Conservation (phyloP, 768 basidiomycete genomes). For the Mrakia frigida region DNA sequence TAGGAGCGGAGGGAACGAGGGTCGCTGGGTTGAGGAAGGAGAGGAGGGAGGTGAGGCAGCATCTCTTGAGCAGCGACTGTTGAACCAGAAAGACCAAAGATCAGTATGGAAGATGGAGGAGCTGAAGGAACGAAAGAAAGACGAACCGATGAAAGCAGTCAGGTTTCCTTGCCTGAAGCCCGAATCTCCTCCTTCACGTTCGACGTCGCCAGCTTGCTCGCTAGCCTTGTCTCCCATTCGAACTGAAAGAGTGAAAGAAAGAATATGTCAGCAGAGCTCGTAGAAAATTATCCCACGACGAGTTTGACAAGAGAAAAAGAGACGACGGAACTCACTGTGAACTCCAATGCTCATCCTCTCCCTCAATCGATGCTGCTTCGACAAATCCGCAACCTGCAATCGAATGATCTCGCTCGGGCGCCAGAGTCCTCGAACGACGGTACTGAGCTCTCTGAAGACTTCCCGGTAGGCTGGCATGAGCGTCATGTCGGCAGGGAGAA, state of each 20-base stretch:
- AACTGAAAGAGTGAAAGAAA: neutral
- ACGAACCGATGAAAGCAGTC: neutral
- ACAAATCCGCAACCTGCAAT: neutral
- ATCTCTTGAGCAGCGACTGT: conserved; percentile 6
- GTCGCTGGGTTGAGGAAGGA: neutral
- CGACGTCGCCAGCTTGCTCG: neutral
- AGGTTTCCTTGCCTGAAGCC: neutral
- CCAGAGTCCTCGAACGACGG: neutral
- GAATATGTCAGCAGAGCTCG: neutral
- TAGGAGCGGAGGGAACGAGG: neutral
- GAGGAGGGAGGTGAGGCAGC: neutral
- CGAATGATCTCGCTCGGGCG: neutral
- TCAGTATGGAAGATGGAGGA: neutral
- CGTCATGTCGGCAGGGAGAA: neutral
- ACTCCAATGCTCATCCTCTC: neutral
- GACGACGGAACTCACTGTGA: conserved; percentile 2
- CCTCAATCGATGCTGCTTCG: neutral
- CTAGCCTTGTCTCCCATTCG: conserved; percentile 9
- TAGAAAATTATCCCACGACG: too few relatives aligned
- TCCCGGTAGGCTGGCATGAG: neutral
- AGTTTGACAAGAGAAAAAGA: too few relatives aligned
- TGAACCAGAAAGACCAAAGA: neutral
- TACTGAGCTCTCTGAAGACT: neutral
- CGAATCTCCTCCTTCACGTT: neutral
- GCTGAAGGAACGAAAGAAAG: neutral